Evolutionary conservation across 345 rosid genomes (phyloP).

Genomic region (Hypericum perforatum): DNA sequence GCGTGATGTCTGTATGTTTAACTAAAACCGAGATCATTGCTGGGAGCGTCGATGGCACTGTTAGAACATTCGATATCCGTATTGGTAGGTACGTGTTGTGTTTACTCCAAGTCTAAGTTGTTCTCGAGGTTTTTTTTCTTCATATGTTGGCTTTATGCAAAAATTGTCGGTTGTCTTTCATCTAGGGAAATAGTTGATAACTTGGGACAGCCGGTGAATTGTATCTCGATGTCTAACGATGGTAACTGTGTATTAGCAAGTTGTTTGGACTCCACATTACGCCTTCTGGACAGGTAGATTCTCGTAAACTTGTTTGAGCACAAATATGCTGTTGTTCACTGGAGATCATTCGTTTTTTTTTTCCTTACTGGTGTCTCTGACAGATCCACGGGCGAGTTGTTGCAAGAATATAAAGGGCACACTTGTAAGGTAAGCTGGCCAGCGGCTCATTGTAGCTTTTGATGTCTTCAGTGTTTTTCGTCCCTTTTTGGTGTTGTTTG

Average conservation of each 20-base stretch:
- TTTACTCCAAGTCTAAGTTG: too few species aligned
- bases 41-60: constrained; percentile 97
- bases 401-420: constrained; percentile 93
- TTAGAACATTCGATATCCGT: constrained; percentile 92
- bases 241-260: constrained; percentile 80
- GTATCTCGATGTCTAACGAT: constrained; percentile 87
- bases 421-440: constrained; percentile 65
- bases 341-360: neutral
- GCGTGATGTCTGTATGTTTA: constrained; percentile 91
- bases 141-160: neutral
- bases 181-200: constrained; percentile 75
- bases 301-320: neutral
- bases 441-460: neutral
- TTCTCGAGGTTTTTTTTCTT: neutral
- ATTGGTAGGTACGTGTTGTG: constrained; percentile 77
- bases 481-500: neutral
- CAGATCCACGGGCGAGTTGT: constrained; percentile 74
- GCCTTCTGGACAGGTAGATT: constrained; percentile 70
- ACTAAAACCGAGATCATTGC: constrained; percentile 88
- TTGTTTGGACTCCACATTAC: constrained; percentile 81
- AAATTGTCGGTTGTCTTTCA: constrained; percentile 4
- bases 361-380: constrained; percentile 11
- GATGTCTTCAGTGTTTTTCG: neutral
- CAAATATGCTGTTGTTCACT: neutral
- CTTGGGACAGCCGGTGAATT: constrained; percentile 90